phyloP scores from a whole-genome alignment of 306 rosid genomes.

The Parietaria judaica region DNA sequence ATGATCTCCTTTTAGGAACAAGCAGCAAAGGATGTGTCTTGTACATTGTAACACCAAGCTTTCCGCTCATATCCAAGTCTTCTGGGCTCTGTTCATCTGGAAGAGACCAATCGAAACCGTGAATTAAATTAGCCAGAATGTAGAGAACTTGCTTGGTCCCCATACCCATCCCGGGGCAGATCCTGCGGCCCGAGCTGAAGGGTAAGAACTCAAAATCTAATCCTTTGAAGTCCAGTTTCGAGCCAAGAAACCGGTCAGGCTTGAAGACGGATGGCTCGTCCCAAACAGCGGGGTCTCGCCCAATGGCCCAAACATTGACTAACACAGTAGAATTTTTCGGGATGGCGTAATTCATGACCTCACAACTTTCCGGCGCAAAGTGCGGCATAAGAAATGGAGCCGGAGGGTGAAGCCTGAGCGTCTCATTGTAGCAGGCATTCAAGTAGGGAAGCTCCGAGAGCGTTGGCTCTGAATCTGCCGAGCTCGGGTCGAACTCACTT shows the following conservation, averaged over 20 bases:
- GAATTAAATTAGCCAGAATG: neutral
- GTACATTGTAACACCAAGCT: neutral
- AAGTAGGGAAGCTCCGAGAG: constrained; percentile 14
- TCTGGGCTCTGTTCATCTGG: neutral
- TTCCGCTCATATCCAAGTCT: neutral
- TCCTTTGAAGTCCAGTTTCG: constrained; percentile 1
- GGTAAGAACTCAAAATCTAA: neutral
- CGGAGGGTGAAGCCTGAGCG: constrained; percentile 24
- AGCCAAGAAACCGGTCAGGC: constrained; percentile 3
- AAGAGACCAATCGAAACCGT: constrained; percentile 6
- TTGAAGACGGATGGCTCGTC: neutral
- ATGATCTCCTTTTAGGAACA: neutral
- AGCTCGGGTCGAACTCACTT: too few relatives aligned
- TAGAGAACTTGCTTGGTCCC: neutral
- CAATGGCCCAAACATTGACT: constrained; percentile 1
- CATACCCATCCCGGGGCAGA: constrained; percentile 1
- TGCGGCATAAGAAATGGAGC: constrained; percentile 21
- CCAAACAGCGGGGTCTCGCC: constrained; percentile 1
- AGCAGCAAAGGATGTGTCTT: neutral
- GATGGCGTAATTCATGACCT: neutral
- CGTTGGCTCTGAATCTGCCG: constrained; percentile 6
- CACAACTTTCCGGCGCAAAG: too few relatives aligned
- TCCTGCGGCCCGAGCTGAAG: neutral
- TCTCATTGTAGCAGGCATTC: constrained; percentile 22
- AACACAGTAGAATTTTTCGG: constrained; percentile 15